Evolutionary conservation across 1,284 basidiomycete genomes (phyloP).

Genomic region (Vanrija pseudolonga): DNA sequence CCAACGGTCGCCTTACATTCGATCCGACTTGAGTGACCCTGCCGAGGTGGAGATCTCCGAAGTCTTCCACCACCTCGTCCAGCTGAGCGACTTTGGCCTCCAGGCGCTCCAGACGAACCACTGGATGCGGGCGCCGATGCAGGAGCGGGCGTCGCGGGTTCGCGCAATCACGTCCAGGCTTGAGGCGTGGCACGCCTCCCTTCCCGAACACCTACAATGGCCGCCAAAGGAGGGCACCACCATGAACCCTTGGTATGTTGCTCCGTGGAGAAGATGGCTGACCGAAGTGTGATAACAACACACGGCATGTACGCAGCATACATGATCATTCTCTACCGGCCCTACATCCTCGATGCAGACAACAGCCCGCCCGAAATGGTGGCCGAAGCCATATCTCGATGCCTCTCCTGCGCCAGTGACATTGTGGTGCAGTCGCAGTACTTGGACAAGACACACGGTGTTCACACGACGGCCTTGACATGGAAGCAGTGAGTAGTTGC

Average conservation of each 20-base stretch:
- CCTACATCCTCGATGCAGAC: constrained; percentile 20
- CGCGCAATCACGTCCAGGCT: neutral
- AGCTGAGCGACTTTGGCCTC: constrained; percentile 14
- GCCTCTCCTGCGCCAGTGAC: constrained; percentile 12
- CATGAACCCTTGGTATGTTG: constrained; percentile 16
- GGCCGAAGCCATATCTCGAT: neutral
- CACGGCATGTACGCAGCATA: constrained; percentile 25
- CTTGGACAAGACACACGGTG: constrained; percentile 7
- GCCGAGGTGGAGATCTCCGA: constrained; percentile 8
- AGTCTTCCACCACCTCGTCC: constrained; percentile 15
- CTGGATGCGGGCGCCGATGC: constrained; percentile 14
- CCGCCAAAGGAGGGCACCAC: constrained; percentile 9
- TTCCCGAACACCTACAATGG: constrained; percentile 16
- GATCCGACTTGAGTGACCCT: constrained; percentile 4
- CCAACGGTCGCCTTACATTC: constrained; percentile 18
- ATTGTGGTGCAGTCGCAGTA: constrained; percentile 20
- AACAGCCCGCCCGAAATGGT: neutral
- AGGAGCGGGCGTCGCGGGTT: constrained; percentile 11
- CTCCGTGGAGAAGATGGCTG: neutral
- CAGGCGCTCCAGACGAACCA: constrained; percentile 22
- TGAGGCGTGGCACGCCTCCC: constrained; percentile 12
- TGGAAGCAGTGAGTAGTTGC: constrained; percentile 17
- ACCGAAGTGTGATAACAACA: constrained; percentile 9
- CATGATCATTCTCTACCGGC: constrained; percentile 24
- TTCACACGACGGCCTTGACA: constrained; percentile 11